Conservation (phyloP, 345 rosid genomes). For the Isatis tinctoria region DNA sequence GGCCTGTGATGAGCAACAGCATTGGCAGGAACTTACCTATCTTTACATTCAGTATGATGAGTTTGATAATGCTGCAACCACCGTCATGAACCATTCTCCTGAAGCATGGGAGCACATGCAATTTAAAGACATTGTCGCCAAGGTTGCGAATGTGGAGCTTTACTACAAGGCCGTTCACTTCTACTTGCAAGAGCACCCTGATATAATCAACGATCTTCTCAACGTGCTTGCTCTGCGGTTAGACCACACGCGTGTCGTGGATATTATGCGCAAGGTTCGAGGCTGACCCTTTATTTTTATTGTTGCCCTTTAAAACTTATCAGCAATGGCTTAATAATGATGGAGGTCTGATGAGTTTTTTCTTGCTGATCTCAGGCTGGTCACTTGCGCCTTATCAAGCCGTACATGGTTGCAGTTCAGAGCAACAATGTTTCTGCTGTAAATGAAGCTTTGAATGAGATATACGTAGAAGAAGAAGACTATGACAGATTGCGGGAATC, state of each 20-base stretch:
- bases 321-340: neutral
- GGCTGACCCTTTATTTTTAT: neutral
- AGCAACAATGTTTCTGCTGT: constrained; percentile 96
- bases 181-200: constrained; percentile 99
- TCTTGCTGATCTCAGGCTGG: constrained; percentile 63
- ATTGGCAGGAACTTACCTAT: constrained; percentile 95
- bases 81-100: constrained; percentile 98
- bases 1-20: constrained; percentile 99
- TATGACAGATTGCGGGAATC: constrained; percentile 94
- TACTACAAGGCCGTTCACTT: constrained; percentile 99
- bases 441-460: constrained; percentile 90
- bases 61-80: constrained; percentile 98
- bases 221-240: constrained; percentile 94
- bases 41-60: constrained; percentile 89
- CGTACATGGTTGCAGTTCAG: constrained; percentile 96
- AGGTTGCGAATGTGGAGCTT: constrained; percentile 95
- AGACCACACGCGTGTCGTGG: constrained; percentile 97
- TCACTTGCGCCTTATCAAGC: constrained; percentile 90
- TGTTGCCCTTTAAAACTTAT: neutral
- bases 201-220: constrained; percentile 88
- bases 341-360: neutral
- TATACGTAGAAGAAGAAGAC: constrained; percentile 95
- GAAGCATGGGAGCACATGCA: constrained; percentile 99
- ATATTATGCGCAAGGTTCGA: constrained; percentile 92
- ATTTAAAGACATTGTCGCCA: constrained; percentile 88